Evolutionary conservation across 176 grass and related monocot genomes (phyloP), one percentile per base, ranked within the genome.

Genomic region (Bothriochloa decipiens): DNA sequence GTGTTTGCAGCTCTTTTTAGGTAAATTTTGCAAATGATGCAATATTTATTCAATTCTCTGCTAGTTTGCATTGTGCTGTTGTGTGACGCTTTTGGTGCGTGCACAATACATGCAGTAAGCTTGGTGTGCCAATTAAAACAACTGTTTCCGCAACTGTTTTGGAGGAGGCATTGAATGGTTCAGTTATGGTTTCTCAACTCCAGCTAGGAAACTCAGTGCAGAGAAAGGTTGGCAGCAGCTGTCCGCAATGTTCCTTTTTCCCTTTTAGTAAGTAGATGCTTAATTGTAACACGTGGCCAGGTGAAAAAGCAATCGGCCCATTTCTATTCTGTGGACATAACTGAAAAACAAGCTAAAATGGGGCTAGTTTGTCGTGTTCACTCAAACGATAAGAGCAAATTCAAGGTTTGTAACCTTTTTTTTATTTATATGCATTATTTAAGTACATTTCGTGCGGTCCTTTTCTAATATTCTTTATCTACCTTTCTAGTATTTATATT

Each of bases 1-100:
- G 86, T 99, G 76, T 99, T 99, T 84, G 96, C 96, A 46, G 96
- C 96, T 70, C 91, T 99, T 86, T 99, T 99, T 75, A 99, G 96
- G 96, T 99, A 84, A 68, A 70, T 6, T 26, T 27, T 87, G 18
- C 41, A n/a, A 46, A 11, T 7, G 50, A 22, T 69, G 52, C 45
- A n/a, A 28, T 85, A 37, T 57, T 78, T 60, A 0, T 68, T 73
- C 28, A 15, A 78, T 58, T 75, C 7, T 79, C 70, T 47, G 13
- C 58, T n/a, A 22, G 25, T 36, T 50, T 80, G 46, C 78, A 42
- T 73, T 57, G 12, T 36, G 27, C 37, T 80, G 36, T 28, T 83
- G n/a, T 68, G 63, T 80, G 25, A 84, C 36, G 83, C 9, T 55
- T 15, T 5, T 16, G 55, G 2, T 37, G 26, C 23, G 11, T 27